These are phyloP conservation scores for Nannochloris sp. DNA, from an alignment of 139 green algal genomes.

Conservation along the genomic window DNA sequence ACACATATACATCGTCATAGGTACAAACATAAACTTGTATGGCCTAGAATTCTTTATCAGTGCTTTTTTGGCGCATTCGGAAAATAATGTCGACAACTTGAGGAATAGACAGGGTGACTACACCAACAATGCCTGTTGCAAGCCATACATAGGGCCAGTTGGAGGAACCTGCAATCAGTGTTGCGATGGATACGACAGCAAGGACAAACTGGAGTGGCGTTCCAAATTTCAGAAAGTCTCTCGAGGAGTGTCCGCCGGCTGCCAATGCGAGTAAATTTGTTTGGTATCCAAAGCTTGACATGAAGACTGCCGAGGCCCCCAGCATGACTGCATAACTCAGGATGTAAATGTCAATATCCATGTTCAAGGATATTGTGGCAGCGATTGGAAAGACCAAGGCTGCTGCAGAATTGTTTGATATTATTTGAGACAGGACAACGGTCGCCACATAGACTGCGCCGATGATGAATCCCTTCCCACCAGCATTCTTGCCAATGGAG, in stretches of 20 bases:
- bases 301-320: constrained; percentile 47
- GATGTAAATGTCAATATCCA: constrained; percentile 29
- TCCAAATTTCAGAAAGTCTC: constrained; percentile 43
- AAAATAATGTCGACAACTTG: constrained; percentile 11
- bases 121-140: constrained; percentile 14
- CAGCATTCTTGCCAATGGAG: constrained; percentile 18
- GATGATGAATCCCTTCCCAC: constrained; percentile 33
- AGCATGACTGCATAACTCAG: constrained; percentile 38
- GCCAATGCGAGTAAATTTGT: constrained; percentile 65
- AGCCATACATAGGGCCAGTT: constrained; percentile 24
- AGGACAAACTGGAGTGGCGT: constrained; percentile 27
- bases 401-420: constrained; percentile 51
- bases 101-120: constrained; percentile 10
- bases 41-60: no score
- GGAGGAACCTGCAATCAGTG: constrained; percentile 1
- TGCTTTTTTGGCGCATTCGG: not conserved
- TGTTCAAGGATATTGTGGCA: constrained; percentile 28
- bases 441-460: constrained; percentile 42
- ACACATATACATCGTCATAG: no score
- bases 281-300: constrained; percentile 60
- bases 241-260: constrained; percentile 44
- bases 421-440: constrained; percentile 42
- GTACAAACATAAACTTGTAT: no score
- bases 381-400: constrained; percentile 43
- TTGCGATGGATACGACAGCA: constrained; percentile 20